phyloP scores from a whole-genome alignment of 495 filamentous ascomycete genomes.

The Xylaria venustula region DNA sequence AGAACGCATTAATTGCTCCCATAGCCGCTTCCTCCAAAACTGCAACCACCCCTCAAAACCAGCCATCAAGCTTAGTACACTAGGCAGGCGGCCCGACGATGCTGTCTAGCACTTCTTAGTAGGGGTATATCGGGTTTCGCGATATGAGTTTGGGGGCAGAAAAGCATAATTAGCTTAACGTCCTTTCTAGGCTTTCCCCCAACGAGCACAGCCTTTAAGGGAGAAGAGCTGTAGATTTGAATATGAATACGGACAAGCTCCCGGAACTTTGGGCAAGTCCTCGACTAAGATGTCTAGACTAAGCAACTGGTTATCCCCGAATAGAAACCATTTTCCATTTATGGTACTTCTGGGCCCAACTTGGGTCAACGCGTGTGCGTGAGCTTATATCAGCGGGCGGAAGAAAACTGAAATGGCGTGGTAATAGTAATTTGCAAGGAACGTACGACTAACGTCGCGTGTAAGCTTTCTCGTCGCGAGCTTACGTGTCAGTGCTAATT shows the following conservation, averaged over 20 bases:
- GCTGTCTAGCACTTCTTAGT: background rate
- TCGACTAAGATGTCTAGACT: too few species aligned
- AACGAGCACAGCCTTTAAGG: conserved; percentile 1
- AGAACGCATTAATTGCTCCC: background rate
- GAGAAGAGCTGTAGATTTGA: background rate
- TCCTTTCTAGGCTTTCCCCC: background rate
- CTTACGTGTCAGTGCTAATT: background rate
- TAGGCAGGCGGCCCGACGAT: background rate
- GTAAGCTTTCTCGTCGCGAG: too few species aligned
- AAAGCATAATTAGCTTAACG: background rate
- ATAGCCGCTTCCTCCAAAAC: background rate
- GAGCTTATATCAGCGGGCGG: conserved; percentile 10
- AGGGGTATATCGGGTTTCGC: background rate
- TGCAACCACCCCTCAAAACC: background rate
- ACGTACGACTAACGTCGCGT: background rate
- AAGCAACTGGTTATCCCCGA: background rate
- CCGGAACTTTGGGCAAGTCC: background rate
- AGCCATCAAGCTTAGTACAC: too few species aligned
- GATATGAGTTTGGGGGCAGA: background rate
- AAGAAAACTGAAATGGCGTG: background rate
- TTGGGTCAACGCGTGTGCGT: background rate
- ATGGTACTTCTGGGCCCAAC: background rate
- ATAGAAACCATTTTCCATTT: background rate
- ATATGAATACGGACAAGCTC: background rate
- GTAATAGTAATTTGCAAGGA: background rate